Base-by-base conservation (phyloP, 345 rosid species). In the Salix caprea region DNA sequence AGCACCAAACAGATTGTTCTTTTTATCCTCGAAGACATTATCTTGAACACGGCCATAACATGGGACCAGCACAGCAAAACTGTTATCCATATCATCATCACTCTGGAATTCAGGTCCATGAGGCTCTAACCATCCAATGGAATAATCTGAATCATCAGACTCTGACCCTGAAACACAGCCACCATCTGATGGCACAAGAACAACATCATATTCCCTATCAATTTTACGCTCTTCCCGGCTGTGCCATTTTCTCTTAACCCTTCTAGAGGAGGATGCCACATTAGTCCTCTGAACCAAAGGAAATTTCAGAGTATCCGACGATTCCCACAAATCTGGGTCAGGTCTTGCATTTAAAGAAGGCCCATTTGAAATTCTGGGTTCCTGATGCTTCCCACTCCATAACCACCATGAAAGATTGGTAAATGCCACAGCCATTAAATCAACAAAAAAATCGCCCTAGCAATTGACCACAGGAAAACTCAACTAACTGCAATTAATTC, bases 121-220 rank as follows among this genome's bases (percentile, higher is more conserved):
- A 73, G 96, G 96, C 78, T 91, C 96, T 78, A 88, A 69, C 96
- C 96, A 91, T 78, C 96, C 96, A 67, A 89, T 85, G 6, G 96
- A 91, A 83, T 88, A 91, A 82, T 91, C 96, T 0, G 89, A 88
- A 76, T 77, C 93, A 80, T 89, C 93, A 9, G 96, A 87, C 74
- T 91, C 96, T 28, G 96, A 88, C 24, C 91, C 96, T 1, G 92
- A 91, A 77, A 91, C 85, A 79, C 93, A 89, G 48, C 87, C 90
- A 77, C 90, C 91, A 83, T 91, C 96, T 18, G 96, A 85, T 66
- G 96, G 92, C 74, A 91, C 96, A 26, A 91, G 88, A 81, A 91
- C 96, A 56, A 88, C 71, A 74, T 91, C 96, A 78, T 85, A 86
- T 74, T 91, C 96, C 82, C 79, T 84, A 79, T 91, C 96, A 8